Percentiles rank a stretch among this genome's conserved stretches.
These are phyloP conservation scores for Zygosaccharomyces siamensis DNA, from an alignment of 805 yeast genomes.

Conservation along the genomic window DNA sequence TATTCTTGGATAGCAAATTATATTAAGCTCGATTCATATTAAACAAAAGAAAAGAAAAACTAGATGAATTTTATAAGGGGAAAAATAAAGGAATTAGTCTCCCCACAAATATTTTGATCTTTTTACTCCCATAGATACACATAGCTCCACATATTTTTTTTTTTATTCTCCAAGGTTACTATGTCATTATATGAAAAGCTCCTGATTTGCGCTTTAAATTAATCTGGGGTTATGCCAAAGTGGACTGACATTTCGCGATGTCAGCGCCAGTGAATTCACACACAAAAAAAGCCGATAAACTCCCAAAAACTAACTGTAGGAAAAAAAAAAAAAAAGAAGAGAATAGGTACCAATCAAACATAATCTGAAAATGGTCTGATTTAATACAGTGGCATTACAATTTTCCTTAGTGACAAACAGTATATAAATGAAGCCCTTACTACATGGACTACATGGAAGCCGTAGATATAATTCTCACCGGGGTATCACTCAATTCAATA, in stretches of 20 bases:
- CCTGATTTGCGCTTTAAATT: background rate
- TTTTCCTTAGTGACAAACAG: background rate
- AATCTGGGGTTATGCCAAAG: background rate
- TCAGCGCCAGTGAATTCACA: background rate
- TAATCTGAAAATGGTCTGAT: background rate
- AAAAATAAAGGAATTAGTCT: background rate
- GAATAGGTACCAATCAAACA: background rate
- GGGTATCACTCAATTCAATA: no score
- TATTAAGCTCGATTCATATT: background rate
- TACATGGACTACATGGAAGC: background rate
- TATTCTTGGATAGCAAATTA: slow-evolving; percentile 1
- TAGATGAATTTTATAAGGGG: no score
- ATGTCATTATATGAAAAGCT: background rate
- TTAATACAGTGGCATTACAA: background rate
- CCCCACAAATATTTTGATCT: background rate
- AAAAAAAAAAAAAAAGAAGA: background rate
- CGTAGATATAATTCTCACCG: no score
- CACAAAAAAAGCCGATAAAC: background rate
- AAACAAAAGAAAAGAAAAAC: no score
- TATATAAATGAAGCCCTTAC: background rate
- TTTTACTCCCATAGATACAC: background rate
- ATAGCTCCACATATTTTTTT: background rate
- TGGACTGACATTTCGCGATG: background rate
- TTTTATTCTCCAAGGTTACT: background rate
- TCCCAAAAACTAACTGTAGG: background rate